Base-by-base conservation (phyloP, 2,329 filamentous ascomycete species). In the Fusarium nodosum region DNA sequence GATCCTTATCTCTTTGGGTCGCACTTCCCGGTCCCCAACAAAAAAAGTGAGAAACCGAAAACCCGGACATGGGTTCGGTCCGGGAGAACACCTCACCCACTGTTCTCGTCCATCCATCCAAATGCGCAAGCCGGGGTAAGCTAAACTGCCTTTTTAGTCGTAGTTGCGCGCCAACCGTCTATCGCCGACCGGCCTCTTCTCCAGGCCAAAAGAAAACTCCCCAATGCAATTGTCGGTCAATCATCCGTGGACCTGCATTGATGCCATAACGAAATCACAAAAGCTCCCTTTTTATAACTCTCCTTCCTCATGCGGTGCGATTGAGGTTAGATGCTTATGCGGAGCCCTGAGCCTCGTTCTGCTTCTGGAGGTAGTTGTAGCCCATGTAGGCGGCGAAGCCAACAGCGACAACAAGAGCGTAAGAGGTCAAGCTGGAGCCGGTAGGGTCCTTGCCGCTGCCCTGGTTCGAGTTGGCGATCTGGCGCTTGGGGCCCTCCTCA, bases 311-410 rank as follows among this genome's bases (percentile, higher is more conserved):
- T 70, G 57, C 26, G 52, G 61, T 69, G 42, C 55, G 36, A 48
- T 60, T 61, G 56, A 41, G 22, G 47, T 44, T 45, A 60, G 54
- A 51, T 60, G 67, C 69, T 83, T 77, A 75, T 60, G 72, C 73
- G 52, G 65, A 64, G 51, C 64, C 64, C 36, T 71, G 56, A 74
- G 68, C 69, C 64, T 74, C 60, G 74, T 85, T 81, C 79, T 85
- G 82, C 60, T 74, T 71, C 84, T 95, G 90, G 75, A 97, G 80
- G 85, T 96, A 97, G 82, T 94, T 91, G 86, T 95, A 97, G 75
- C 87, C 92, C 74, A 87, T 87, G 83, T 93, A 98, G 69, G 93
- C 93, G 67, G 89, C 80, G 50, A 89, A 85, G 72, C 91, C 94
- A 75, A 93, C 93, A 72, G 95, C 78, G 73, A 97, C 84, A 75